A percentile compares a stretch with the other conserved stretches of the same genome.
These are phyloP conservation scores for Fusarium sp. DNA, from an alignment of 2,329 filamentous ascomycete species.

Conservation along the genomic window DNA sequence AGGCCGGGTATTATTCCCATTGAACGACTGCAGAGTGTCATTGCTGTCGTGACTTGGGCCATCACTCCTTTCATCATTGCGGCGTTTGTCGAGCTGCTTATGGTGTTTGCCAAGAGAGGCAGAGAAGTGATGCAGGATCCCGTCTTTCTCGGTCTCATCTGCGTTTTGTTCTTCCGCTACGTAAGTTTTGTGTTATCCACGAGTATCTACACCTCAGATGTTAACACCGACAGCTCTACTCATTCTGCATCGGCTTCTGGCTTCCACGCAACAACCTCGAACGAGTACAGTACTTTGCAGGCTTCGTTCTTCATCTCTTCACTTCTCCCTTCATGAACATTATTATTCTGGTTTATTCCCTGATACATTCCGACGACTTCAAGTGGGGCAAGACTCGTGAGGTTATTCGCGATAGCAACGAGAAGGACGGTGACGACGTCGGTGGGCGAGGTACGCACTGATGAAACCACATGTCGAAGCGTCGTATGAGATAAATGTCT, in stretches of 20 bases:
- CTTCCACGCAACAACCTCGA: conserved; percentile 51
- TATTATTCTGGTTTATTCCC: conserved; percentile 52
- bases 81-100: conserved; percentile 49
- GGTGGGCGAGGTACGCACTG: conserved; percentile 41
- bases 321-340: conserved; percentile 55
- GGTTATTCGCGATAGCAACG: conserved; percentile 44
- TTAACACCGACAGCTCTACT: conserved; percentile 53
- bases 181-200: conserved; percentile 45
- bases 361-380: conserved; percentile 55
- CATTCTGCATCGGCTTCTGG: conserved; percentile 54
- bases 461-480: neutral
- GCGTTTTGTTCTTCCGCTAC: conserved; percentile 50
- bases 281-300: conserved; percentile 50
- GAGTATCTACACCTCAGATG: conserved; percentile 3
- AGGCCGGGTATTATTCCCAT: conserved; percentile 53
- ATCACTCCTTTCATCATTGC: conserved; percentile 56
- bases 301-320: conserved; percentile 50
- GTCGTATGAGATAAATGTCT: neutral
- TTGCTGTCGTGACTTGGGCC: conserved; percentile 57
- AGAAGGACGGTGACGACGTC: conserved; percentile 41
- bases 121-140: conserved; percentile 47
- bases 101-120: conserved; percentile 48
- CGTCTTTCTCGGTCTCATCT: conserved; percentile 50
- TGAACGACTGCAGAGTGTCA: conserved; percentile 55
- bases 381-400: conserved; percentile 57